Base-by-base conservation (phyloP, 2,329 filamentous ascomycete genomes). In the Cordyceps tenuipes region DNA sequence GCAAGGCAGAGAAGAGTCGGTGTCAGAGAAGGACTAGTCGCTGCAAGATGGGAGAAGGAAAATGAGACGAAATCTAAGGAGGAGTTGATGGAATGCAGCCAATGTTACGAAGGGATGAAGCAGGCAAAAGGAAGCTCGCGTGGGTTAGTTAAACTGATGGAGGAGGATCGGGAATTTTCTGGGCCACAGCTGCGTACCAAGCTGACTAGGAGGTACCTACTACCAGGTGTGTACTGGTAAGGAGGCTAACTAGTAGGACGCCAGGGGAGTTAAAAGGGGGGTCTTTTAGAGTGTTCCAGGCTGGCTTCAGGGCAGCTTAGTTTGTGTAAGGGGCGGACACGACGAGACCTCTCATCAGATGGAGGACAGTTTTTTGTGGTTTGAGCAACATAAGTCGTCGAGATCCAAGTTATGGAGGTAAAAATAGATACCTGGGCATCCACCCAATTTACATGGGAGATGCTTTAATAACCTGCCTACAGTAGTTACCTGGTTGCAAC, bases 121-220 rank as follows among this genome's bases (percentile, higher is more conserved):
- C 46, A 29, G 46, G 21, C 44, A 57, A 57, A 57, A 50, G 47
- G 31, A 57, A 57, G 55, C 47, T 57, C 55, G 55, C 55, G 55
- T 57, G 46, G 55, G 23, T 23, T 23, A 23, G 36, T 8, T n/a
- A 4, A 17, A 43, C 34, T 36, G 23, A 57, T 57, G 21, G n/a
- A n/a, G n/a, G 55, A 57, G 21, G 41, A 47, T 48, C 19, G 46
- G 21, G 26, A 34, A 31, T 23, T 56, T 56, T 56, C 36, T 15
- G 36, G 46, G 54, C 47, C 43, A 48, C 21, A 2, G 46, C 46
- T 23, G 31, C n/a, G 55, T 13, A 23, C 23, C 23, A 31, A 9
- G 7, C 55, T 12, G 41, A 21, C 34, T 21, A 23, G 44, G 29
- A 29, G 23, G 23, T 23, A 23, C 23, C 23, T 23, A 23, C n/a